Evolutionary conservation across 2,329 filamentous ascomycete species (phyloP), one percentile per base, ranked within the genome.

Genomic region (Teratosphaeria epicoccoides): DNA sequence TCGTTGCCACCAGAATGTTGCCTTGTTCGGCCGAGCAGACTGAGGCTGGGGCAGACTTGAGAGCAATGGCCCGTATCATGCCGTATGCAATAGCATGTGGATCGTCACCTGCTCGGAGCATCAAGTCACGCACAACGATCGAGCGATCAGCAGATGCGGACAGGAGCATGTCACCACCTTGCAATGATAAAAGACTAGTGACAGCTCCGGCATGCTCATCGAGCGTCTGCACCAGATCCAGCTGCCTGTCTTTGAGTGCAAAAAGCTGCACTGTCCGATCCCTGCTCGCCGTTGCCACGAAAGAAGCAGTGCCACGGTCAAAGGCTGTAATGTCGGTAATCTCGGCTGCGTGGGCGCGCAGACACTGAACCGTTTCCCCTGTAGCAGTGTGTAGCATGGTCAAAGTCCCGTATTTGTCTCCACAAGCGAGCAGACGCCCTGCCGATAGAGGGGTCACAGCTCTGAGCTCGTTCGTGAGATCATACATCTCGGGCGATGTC

Each of bases 211-310:
- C 83, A 68, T 97, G 95, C 60, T 98, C 91, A 51, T 87, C 83
- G 64, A 97, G 79, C 0, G 93, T 98, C 67, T 98, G 93, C 49
- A 95, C 80, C 52, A 96, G 79, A 52, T 86, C 80, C 10, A 69
- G 54, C n/a, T 52, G 49, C 11, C 53, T 51, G 12, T 57, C 52
- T 10, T 43, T 52, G 68, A 94, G 85, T 2, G 70, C 70, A 65
- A 96, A 97, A n/a, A 98, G 73, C 66, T 98, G 93, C 1, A 91
- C 81, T n/a, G 86, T 95, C 48, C 93, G 84, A 69, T 98, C 93
- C 58, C 93, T 80, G 29, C 88, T 87, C 64, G 85, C 90, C 10
- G 84, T 89, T 17, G 87, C 91, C 59, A 97, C 76, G 45, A 95
- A 73, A 29, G 81, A 78, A 46, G 73, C 76, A 1, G 77, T 73